Evolutionary conservation across 2,329 filamentous ascomycete species (phyloP).

Genomic region (Cytospora piceicola): DNA sequence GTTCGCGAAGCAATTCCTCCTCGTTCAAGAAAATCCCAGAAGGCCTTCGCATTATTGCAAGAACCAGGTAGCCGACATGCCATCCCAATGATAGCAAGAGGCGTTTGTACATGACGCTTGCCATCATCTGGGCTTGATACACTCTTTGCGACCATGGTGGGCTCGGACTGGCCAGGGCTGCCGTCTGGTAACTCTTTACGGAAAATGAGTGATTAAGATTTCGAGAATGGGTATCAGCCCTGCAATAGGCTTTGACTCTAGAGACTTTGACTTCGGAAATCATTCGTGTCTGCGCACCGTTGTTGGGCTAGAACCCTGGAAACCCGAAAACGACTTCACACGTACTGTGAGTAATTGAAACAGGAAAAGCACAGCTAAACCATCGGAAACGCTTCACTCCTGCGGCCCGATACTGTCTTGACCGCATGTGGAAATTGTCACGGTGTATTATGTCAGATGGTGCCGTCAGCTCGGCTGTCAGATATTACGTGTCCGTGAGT

Average conservation of each 20-base stretch:
- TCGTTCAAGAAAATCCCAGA: slow-evolving; percentile 44
- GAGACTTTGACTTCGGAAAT: background rate
- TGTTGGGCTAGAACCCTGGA: background rate
- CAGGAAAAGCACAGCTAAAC: slow-evolving; percentile 6
- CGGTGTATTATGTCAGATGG: slow-evolving; percentile 11
- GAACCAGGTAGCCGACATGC: slow-evolving; percentile 48
- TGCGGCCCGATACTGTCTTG: slow-evolving; percentile 1
- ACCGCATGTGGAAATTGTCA: slow-evolving; percentile 6
- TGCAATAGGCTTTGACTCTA: background rate
- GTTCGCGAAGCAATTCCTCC: slow-evolving; percentile 40
- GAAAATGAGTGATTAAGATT: background rate
- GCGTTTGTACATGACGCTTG: slow-evolving; percentile 33
- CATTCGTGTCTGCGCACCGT: too few relatives aligned
- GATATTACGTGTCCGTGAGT: slow-evolving; percentile 9
- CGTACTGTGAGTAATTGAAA: slow-evolving; percentile 7
- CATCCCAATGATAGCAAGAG: slow-evolving; percentile 49
- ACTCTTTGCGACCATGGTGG: slow-evolving; percentile 5
- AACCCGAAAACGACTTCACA: slow-evolving; percentile 6
- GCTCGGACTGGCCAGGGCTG: slow-evolving; percentile 1
- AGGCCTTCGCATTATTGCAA: slow-evolving; percentile 38
- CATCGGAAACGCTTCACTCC: slow-evolving; percentile 6
- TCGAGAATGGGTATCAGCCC: slow-evolving; percentile 1
- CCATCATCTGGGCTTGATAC: slow-evolving; percentile 9
- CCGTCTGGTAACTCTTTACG: slow-evolving; percentile 2
- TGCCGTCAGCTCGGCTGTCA: slow-evolving; percentile 7